These are phyloP conservation scores for Cryptococcus jaspeensis DNA, from an alignment of 1,284 basidiomycete species.

Conservation along the genomic window DNA sequence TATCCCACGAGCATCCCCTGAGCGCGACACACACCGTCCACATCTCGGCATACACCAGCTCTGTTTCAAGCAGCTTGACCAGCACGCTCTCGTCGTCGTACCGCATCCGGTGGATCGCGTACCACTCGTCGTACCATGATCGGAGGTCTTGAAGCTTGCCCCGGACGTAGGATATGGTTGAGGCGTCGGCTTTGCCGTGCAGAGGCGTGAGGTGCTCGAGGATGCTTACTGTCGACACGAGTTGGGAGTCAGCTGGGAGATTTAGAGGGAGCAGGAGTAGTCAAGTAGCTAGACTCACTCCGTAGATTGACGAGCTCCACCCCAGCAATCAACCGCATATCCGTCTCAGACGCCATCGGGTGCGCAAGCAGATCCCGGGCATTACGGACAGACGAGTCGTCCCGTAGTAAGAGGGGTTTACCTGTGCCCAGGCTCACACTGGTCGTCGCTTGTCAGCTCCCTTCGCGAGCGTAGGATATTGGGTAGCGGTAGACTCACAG, in stretches of 20 bases:
- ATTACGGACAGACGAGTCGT: slow-evolving; percentile 80
- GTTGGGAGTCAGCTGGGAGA: no score
- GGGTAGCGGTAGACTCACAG: slow-evolving; percentile 26
- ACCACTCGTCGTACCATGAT: slow-evolving; percentile 82
- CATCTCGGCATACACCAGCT: slow-evolving; percentile 85
- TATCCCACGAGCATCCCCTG: slow-evolving; percentile 87
- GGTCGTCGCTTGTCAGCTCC: slow-evolving; percentile 19
- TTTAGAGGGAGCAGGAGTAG: no score
- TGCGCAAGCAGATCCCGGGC: slow-evolving; percentile 77
- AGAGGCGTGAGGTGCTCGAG: slow-evolving; percentile 82
- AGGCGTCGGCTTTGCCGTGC: slow-evolving; percentile 80
- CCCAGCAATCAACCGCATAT: slow-evolving; percentile 79
- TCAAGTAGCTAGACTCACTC: slow-evolving; percentile 15
- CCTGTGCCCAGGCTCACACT: slow-evolving; percentile 89
- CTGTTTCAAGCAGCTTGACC: slow-evolving; percentile 79
- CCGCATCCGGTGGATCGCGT: slow-evolving; percentile 68
- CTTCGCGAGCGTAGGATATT: no score
- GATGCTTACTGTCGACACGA: slow-evolving; percentile 57
- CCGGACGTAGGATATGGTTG: slow-evolving; percentile 78
- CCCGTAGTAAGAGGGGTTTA: slow-evolving; percentile 80
- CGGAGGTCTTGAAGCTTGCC: slow-evolving; percentile 69
- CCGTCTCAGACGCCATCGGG: slow-evolving; percentile 79
- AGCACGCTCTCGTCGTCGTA: slow-evolving; percentile 74
- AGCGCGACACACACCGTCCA: slow-evolving; percentile 91
- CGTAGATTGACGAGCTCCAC: slow-evolving; percentile 83